Evolutionary conservation across 2,329 filamentous ascomycete genomes (phyloP).

Genomic region (Fusarium proliferatum): DNA sequence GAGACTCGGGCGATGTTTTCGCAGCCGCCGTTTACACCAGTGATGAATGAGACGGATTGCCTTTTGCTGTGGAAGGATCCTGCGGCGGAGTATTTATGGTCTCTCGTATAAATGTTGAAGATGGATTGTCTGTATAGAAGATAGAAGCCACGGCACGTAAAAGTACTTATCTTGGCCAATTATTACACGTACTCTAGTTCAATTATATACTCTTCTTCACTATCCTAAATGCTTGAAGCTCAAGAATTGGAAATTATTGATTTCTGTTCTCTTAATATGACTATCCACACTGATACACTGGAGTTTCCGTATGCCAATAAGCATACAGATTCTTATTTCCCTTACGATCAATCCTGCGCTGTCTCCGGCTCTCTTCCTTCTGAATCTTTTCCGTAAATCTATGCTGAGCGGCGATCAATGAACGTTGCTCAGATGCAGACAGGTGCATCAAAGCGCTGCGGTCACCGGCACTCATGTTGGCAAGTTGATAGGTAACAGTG

Average conservation of each 20-base stretch:
- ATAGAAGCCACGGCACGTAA: too few relatives aligned
- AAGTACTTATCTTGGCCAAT: too few relatives aligned
- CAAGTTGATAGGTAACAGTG: neutral
- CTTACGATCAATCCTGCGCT: conserved; percentile 11
- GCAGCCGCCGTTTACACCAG: neutral
- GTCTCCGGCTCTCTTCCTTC: conserved; percentile 11
- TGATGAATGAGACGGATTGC: neutral
- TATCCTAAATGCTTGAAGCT: too few relatives aligned
- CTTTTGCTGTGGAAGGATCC: conserved; percentile 20
- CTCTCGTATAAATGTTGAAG: neutral
- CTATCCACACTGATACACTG: conserved; percentile 15
- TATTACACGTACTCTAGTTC: too few relatives aligned
- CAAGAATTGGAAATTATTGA: fast-evolving
- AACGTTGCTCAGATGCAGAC: conserved; percentile 1
- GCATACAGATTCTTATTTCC: conserved; percentile 19
- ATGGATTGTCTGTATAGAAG: neutral
- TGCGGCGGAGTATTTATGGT: conserved; percentile 19
- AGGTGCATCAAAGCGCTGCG: conserved; percentile 7
- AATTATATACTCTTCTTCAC: too few relatives aligned
- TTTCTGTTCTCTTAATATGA: neutral
- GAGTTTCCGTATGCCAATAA: conserved; percentile 21
- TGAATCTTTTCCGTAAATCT: conserved; percentile 6
- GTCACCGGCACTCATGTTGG: neutral
- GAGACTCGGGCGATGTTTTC: neutral
- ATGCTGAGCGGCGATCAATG: neutral